Evolutionary conservation across 805 yeast genomes (phyloP), one percentile per base, ranked within the genome.

Genomic region (Candida stauntonica): DNA sequence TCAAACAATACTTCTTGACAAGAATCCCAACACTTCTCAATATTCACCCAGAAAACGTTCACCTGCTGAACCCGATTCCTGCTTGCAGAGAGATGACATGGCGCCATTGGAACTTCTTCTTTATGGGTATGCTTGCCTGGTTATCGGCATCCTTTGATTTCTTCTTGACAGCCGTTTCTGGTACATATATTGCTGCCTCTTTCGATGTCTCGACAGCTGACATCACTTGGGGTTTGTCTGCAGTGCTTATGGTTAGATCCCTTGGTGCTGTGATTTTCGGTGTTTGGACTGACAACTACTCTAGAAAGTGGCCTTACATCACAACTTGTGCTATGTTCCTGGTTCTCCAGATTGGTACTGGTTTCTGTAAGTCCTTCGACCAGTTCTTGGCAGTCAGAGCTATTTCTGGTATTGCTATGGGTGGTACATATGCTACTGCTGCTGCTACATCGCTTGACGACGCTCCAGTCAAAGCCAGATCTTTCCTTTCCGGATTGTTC

Each of bases 111-210:
- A 66, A 68, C 39, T 73, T 72, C 40, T 78, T 81, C 54, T 54
- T 67, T 17, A 65, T 78, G 50, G 86, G 83, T 4, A 70, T 75
- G 47, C 57, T 65, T 31, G 82, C 80, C 27, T 81, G 88, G 87
- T 70, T 83, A 8, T 70, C 81, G 71, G 89, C 82, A 41, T 79
- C 86, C 5, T 73, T 81, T 55, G 87, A 81, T 50, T 81, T 78
- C 60, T 81, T 82, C 55, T 60, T 75, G 14, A 81, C 79, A 5
- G 70, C 82, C 16, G 67, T 79, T 33, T 72, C 77, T 34, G 79
- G 75, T 13, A 41, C 70, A 1, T 59, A 63, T n/a, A 67, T 81
- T 35, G 81, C 86, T 18, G 52, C 57, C 26, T 57, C 72, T 4
- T 67, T 81, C 39, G 63, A 63, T 30, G 65, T 60, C 15, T 36